Evolutionary conservation across 2,329 filamentous ascomycete genomes (phyloP).

Genomic region (Microcyclospora pomicola): DNA sequence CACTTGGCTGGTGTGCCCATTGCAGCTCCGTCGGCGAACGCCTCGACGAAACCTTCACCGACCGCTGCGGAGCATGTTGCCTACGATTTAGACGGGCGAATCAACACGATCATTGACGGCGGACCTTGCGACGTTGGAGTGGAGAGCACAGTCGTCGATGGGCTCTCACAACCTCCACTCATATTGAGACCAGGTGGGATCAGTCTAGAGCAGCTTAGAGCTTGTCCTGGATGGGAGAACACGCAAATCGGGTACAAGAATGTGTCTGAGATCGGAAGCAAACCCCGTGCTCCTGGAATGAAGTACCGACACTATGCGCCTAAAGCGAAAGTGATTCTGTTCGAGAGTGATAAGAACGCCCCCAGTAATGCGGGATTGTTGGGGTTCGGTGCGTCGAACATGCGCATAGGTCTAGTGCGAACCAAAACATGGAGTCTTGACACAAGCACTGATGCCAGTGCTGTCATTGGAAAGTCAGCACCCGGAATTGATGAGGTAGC

Average conservation of each 20-base stretch:
- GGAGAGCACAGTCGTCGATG: conserved; percentile 94
- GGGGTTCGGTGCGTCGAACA: conserved; percentile 12
- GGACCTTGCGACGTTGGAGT: conserved; percentile 79
- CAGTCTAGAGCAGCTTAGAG: conserved; percentile 62
- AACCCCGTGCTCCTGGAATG: conserved; percentile 84
- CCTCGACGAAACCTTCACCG: conserved; percentile 82
- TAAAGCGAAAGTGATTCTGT: conserved; percentile 58
- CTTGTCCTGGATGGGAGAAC: conserved; percentile 66
- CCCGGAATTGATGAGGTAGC: conserved; percentile 9
- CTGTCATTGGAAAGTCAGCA: background rate
- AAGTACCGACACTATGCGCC: conserved; percentile 98
- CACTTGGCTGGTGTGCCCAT: conserved; percentile 62
- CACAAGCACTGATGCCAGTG: background rate
- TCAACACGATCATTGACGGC: conserved; percentile 79
- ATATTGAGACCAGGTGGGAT: conserved; percentile 80
- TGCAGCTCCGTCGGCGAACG: conserved; percentile 87
- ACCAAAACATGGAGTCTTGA: conserved; percentile 22
- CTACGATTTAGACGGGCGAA: conserved; percentile 68
- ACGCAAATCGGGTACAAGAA: conserved; percentile 71
- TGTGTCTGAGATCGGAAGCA: conserved; percentile 47
- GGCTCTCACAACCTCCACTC: conserved; percentile 64
- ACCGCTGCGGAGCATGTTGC: conserved; percentile 81
- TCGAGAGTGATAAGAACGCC: conserved; percentile 43
- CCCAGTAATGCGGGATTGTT: conserved; percentile 17
- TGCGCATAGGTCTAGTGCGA: conserved; percentile 27